phyloP scores from a whole-genome alignment of 371 early-diverging fungal species.

The Mortierella sp. region DNA sequence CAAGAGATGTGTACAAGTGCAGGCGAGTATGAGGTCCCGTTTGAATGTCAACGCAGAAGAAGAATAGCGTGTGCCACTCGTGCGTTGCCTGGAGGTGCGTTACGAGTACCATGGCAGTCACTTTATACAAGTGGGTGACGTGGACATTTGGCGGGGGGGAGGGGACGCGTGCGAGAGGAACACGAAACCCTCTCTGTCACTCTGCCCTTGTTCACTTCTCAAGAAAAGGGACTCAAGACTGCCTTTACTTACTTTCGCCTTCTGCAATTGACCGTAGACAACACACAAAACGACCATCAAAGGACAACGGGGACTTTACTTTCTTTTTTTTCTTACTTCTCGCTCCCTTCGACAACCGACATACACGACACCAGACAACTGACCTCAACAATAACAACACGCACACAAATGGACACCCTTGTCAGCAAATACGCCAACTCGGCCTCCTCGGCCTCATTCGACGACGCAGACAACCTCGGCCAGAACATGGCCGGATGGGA shows the following conservation, averaged over 20 bases:
- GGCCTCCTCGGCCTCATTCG: conserved; percentile 45
- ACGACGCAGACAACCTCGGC: conserved; percentile 36
- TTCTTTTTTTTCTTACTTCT: background rate
- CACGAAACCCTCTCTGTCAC: conserved; percentile 8
- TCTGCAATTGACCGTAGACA: conserved; percentile 10
- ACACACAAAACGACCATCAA: conserved; percentile 5
- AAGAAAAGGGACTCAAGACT: background rate
- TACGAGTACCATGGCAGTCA: conserved; percentile 47
- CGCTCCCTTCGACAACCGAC: conserved; percentile 2
- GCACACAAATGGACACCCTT: conserved; percentile 66
- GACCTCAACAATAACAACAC: conserved; percentile 10
- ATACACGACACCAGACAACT: background rate
- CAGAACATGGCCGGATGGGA: conserved; percentile 62
- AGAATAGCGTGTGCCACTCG: conserved; percentile 9
- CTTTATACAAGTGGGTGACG: conserved; percentile 25
- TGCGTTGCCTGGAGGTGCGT: conserved; percentile 12
- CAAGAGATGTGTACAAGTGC: background rate
- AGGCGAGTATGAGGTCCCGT: background rate
- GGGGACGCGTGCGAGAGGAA: conserved; percentile 29
- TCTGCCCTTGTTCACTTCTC: background rate
- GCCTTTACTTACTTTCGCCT: background rate
- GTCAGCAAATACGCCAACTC: conserved; percentile 70
- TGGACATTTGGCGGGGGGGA: conserved; percentile 13
- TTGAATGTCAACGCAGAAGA: background rate
- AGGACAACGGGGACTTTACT: background rate